phyloP scores from a whole-genome alignment of 257 asterid genomes.

The Haberlea rhodopensis region DNA sequence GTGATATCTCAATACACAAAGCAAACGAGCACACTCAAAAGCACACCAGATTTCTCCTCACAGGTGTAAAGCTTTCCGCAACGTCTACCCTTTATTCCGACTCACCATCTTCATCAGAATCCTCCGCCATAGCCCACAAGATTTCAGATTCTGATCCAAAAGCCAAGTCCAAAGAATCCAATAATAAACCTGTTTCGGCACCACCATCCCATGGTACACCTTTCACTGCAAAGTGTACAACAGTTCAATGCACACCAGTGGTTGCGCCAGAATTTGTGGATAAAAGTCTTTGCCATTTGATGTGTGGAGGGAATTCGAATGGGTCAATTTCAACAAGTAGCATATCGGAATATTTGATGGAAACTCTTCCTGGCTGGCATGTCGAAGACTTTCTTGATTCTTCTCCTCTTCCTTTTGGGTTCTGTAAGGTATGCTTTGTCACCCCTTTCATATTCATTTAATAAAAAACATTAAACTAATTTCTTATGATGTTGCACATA shows the following conservation, averaged over 20 bases:
- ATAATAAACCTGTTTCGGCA: slow-evolving; percentile 18
- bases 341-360: slow-evolving; percentile 78
- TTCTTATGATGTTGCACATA: not conserved
- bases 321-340: slow-evolving; percentile 42
- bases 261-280: slow-evolving; percentile 17
- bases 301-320: slow-evolving; percentile 22
- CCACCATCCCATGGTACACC: slow-evolving; percentile 22
- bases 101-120: slow-evolving; percentile 26
- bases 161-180: slow-evolving; percentile 30
- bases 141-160: slow-evolving; percentile 37
- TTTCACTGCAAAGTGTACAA: slow-evolving; percentile 30
- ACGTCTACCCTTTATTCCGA: slow-evolving; percentile 42
- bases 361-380: slow-evolving; percentile 84
- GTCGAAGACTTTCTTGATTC: slow-evolving; percentile 80
- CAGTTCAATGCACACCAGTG: slow-evolving; percentile 10
- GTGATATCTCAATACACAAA: slow-evolving; percentile 74
- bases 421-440: slow-evolving; percentile 53
- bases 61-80: slow-evolving; percentile 68
- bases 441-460: not conserved
- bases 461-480: not conserved
- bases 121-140: slow-evolving; percentile 8
- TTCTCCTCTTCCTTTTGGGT: slow-evolving; percentile 42
- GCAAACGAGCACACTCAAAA: slow-evolving; percentile 70
- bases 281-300: slow-evolving; percentile 22
- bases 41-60: slow-evolving; percentile 73